Base-by-base conservation (phyloP, 495 filamentous ascomycete genomes). In the Lentithecium fluviatile region DNA sequence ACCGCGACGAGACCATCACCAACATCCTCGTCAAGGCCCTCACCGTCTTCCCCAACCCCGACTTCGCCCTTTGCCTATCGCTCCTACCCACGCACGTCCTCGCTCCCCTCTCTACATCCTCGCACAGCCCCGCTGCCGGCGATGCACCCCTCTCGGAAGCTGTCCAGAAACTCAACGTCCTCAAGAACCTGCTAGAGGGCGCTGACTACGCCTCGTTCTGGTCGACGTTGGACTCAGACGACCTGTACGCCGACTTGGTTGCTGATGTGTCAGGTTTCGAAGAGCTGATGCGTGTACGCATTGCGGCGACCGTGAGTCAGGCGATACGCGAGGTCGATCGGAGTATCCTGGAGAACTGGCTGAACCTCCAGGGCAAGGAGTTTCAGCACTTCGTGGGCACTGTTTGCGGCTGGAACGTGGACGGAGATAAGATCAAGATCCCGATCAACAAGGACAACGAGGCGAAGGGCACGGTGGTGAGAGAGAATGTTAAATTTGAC, bases 21-120 rank as follows among this genome's bases (percentile, higher is more conserved):
- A 97, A 97, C 81, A 87, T 97, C 83, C 90, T 99, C 74, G 89
- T 93, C 77, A 97, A 97, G 83, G 84, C 91, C 58, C 85, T 99
- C 69, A 96, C 93, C 65, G 88, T 96, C 76, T 97, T 99, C 84
- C 95, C 95, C 65, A 88, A 89, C 11, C 88, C 94, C 19, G 92
- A 96, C 78, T 97, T 97, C 86, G 84, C 85, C 66, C 90, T 97
- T 66, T 89, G 86, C 70, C 85, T 97, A 45, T 88, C 95, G 73
- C 89, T 99, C 55, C 91, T 99, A 73, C 87, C 89, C 21, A 79
- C 89, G 10, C 80, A 88, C 77, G 84, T 86, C 65, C 85, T 89
- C 70, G 78, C 77, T 66, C 82, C 78, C 66, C 74, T 76, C 70
- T 74, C 75, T 61, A 36, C 61, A 2, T 52, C 76, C 53, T 76